phyloP scores from a whole-genome alignment of 768 basidiomycete species.

The Hydnomerulius pinastri region DNA sequence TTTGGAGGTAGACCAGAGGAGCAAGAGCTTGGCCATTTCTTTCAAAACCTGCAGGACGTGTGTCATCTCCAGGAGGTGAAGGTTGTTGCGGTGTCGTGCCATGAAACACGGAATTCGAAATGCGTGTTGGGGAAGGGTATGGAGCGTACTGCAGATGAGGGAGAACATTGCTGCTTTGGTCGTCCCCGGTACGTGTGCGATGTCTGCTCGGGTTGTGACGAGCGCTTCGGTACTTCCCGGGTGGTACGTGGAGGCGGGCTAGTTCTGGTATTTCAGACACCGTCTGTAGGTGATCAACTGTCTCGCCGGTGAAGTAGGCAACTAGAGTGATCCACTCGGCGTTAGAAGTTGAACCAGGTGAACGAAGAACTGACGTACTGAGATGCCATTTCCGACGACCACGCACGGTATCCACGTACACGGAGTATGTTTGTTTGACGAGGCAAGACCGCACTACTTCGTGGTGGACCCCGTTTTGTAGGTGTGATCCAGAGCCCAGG shows the following conservation, averaged over 20 bases:
- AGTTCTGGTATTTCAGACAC: constrained; percentile 63
- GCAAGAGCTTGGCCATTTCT: constrained; percentile 44
- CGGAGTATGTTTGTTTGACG: constrained; percentile 81
- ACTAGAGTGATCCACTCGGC: constrained; percentile 41
- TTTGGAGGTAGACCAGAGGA: constrained; percentile 64
- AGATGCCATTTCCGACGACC: constrained; percentile 84
- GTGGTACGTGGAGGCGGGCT: constrained; percentile 53
- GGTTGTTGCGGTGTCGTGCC: background rate
- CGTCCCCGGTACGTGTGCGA: constrained; percentile 30
- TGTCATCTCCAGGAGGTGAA: constrained; percentile 1
- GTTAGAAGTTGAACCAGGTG: background rate
- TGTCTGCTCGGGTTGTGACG: constrained; percentile 53
- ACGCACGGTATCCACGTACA: constrained; percentile 63
- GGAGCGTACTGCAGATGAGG: constrained; percentile 30
- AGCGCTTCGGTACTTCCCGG: constrained; percentile 65
- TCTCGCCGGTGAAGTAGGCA: constrained; percentile 74
- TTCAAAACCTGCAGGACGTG: constrained; percentile 7
- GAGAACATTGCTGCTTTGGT: constrained; percentile 15
- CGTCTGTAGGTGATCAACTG: constrained; percentile 54
- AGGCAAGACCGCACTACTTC: constrained; percentile 49
- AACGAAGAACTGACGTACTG: constrained; percentile 46
- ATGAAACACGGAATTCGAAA: constrained; percentile 11
- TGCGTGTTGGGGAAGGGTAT: constrained; percentile 31
- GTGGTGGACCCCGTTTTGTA: constrained; percentile 24
- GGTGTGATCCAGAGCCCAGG: constrained; percentile 31